phyloP scores from a whole-genome alignment of 495 filamentous ascomycete genomes.

The Penicillium bovifimosum region DNA sequence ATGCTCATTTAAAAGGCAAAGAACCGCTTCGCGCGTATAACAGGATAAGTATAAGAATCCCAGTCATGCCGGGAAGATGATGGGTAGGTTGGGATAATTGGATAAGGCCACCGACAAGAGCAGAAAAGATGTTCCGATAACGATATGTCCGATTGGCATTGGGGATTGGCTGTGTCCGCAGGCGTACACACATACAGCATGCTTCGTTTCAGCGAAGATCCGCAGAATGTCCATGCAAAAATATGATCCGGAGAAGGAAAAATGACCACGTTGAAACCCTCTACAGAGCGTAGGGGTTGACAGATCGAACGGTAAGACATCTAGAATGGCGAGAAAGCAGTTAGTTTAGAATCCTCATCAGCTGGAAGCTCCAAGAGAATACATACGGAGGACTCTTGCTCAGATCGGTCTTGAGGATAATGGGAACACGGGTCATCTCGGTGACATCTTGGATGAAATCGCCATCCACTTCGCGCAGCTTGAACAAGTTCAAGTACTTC shows the following conservation, averaged over 20 bases:
- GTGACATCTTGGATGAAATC: constrained; percentile 97
- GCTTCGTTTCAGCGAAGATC: constrained; percentile 15
- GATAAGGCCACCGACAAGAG: not conserved
- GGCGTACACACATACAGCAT: constrained; percentile 9
- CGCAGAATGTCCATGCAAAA: constrained; percentile 28
- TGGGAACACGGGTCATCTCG: constrained; percentile 93
- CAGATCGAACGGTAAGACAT: constrained; percentile 92
- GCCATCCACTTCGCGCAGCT: constrained; percentile 83
- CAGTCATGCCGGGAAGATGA: constrained; percentile 16
- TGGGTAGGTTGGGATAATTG: not conserved
- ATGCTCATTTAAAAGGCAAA: constrained; percentile 16
- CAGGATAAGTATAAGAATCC: constrained; percentile 23
- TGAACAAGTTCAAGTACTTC: constrained; percentile 88
- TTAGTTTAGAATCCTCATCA: constrained; percentile 25
- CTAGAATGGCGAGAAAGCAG: constrained; percentile 40
- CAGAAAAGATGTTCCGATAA: constrained; percentile 17
- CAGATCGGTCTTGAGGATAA: constrained; percentile 96
- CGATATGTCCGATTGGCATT: constrained; percentile 26
- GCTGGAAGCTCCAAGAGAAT: not conserved
- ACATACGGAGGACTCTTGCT: constrained; percentile 98
- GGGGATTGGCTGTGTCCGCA: constrained; percentile 25
- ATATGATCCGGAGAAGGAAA: constrained; percentile 25
- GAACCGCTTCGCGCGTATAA: constrained; percentile 25
- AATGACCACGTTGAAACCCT: constrained; percentile 9
- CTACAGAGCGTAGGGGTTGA: constrained; percentile 93